phyloP scores from a whole-genome alignment of 129 eudicot genomes.

The Ambrosia trifida region DNA sequence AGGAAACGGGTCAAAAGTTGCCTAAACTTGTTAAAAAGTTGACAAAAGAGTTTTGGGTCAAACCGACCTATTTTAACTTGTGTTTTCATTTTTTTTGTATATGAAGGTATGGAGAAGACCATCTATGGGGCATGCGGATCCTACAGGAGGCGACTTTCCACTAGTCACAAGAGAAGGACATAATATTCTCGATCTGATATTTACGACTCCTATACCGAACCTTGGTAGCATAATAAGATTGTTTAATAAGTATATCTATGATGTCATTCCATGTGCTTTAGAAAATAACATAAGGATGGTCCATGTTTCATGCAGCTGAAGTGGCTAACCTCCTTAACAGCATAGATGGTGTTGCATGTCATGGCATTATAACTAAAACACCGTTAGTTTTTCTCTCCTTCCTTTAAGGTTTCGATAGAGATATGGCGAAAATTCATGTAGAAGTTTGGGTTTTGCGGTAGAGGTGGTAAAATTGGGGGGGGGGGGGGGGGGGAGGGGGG shows the following conservation, averaged over 20 bases:
- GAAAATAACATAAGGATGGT: neutral
- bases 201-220: conserved; percentile 60
- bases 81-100: no score
- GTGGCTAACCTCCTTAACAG: conserved; percentile 51
- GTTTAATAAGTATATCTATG: conserved; percentile 2
- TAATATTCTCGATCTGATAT: conserved; percentile 63
- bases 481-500: no score
- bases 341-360: conserved; percentile 59
- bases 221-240: conserved; percentile 45
- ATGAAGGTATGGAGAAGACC: conserved; percentile 75
- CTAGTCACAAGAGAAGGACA: conserved; percentile 62
- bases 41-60: neutral
- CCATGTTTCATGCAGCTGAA: conserved; percentile 46
- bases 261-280: conserved; percentile 5
- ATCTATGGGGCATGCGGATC: conserved; percentile 63
- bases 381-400: conserved; percentile 45
- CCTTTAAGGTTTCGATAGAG: neutral
- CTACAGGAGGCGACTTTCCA: conserved; percentile 63
- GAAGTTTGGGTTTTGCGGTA: neutral
- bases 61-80: neutral
- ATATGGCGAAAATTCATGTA: neutral
- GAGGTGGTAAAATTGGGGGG: neutral
- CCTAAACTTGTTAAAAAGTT: neutral
- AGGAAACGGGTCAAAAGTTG: neutral
- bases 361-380: conserved; percentile 50